Conservation (phyloP, 1,284 basidiomycete species). For the Ganoderma boninense region DNA sequence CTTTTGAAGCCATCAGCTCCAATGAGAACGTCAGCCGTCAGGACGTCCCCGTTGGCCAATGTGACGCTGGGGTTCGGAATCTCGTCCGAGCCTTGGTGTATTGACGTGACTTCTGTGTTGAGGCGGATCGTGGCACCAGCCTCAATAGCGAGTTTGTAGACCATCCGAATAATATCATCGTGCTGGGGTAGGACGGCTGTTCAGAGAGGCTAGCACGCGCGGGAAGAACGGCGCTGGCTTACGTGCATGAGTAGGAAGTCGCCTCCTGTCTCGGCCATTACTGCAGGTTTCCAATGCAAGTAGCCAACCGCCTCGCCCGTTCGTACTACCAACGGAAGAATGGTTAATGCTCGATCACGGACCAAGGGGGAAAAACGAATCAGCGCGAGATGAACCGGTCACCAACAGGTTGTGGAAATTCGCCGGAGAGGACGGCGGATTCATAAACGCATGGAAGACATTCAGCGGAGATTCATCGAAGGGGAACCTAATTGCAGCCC, state of each 20-base stretch:
- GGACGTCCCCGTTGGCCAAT: slow-evolving; percentile 46
- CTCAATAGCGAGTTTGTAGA: slow-evolving; percentile 50
- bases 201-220: neutral
- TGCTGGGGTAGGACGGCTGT: slow-evolving; percentile 43
- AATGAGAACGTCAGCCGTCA: slow-evolving; percentile 50
- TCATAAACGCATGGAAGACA: neutral
- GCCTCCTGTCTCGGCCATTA: slow-evolving; percentile 62
- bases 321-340: slow-evolving; percentile 44
- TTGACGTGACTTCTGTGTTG: slow-evolving; percentile 44
- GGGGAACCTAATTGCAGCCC: neutral
- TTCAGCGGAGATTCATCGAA: neutral
- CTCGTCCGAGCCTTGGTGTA: slow-evolving; percentile 38
- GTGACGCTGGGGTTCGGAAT: slow-evolving; percentile 41
- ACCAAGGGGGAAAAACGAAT: neutral
- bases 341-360: neutral
- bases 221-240: slow-evolving; percentile 11
- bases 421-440: neutral
- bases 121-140: slow-evolving; percentile 53
- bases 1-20: slow-evolving; percentile 51
- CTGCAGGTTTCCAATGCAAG: slow-evolving; percentile 59
- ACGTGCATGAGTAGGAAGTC: slow-evolving; percentile 54
- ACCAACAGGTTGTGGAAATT: neutral
- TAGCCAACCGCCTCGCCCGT: slow-evolving; percentile 54
- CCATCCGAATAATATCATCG: slow-evolving; percentile 52
- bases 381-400: neutral